A percentile compares a stretch with the other conserved stretches of the same genome.
phyloP scores from a whole-genome alignment of 2,329 filamentous ascomycete species.

The Exophiala bonariae region DNA sequence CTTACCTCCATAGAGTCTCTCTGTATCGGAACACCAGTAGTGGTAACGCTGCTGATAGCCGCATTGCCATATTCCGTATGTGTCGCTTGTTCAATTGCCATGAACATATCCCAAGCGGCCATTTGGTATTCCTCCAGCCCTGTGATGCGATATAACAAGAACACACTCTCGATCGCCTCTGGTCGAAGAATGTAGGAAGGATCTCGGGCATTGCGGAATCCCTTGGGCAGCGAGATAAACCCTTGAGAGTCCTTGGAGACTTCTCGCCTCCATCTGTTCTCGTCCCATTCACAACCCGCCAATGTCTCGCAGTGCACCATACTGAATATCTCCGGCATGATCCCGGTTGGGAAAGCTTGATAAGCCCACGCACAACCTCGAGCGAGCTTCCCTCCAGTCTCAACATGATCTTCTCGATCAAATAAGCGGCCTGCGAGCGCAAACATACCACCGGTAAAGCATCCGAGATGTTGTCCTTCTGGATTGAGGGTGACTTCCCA shows the following conservation, averaged over 20 bases:
- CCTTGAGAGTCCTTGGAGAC: conserved; percentile 2
- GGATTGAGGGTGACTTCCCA: conserved; percentile 35
- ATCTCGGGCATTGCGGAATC: conserved; percentile 16
- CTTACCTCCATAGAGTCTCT: conserved; percentile 9
- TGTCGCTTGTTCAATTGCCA: conserved; percentile 67
- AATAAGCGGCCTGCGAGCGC: conserved; percentile 56
- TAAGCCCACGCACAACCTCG: conserved; percentile 60
- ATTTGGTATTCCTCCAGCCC: conserved; percentile 74
- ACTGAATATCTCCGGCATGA: conserved; percentile 55
- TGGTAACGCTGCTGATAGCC: conserved; percentile 60
- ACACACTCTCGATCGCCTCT: conserved; percentile 84
- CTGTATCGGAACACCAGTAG: background rate
- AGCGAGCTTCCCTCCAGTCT: conserved; percentile 50
- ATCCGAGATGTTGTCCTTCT: conserved; percentile 52
- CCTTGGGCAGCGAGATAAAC: conserved; percentile 17
- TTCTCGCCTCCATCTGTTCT: conserved; percentile 28
- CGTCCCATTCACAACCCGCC: conserved; percentile 40
- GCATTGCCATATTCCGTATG: conserved; percentile 67
- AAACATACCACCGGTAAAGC: conserved; percentile 58
- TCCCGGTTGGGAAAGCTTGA: conserved; percentile 47
- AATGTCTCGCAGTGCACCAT: conserved; percentile 42
- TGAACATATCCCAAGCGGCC: conserved; percentile 84
- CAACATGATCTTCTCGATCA: conserved; percentile 48
- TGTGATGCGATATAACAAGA: conserved; percentile 88
- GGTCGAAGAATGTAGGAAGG: conserved; percentile 53